Evolutionary conservation across 148 eudicot genomes (phyloP), one percentile per base, ranked within the genome.

Genomic region (Rhododendron henanense): DNA sequence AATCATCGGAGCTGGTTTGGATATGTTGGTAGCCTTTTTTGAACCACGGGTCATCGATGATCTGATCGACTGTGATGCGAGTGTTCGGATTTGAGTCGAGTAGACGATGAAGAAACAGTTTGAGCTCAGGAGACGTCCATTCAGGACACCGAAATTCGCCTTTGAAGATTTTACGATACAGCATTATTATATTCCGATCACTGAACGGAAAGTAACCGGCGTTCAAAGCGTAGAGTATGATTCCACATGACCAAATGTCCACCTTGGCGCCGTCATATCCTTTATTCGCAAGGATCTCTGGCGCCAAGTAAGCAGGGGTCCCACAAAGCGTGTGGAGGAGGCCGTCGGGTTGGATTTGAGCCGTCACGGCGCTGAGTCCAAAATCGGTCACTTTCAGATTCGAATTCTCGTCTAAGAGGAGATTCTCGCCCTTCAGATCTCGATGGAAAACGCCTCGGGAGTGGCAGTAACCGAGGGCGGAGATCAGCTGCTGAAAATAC

Each of bases 241-340:
- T 78, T 14, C 98, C 98, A 63, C 97, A 94, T 0, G 97, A 93
- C 98, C 98, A 95, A 0, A 94, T 48, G 51, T 95, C 98, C 2
- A 89, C 89, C 73, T 91, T 93, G 1, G 94, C 91, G 14, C 98
- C 98, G 10, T 91, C 91, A 37, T 95, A 95, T 11, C 98, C 98
- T 28, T 92, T 93, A 51, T 92, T 93, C 0, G 90, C 91, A 0
- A 95, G 82, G 10, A 95, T 90, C 81, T 95, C 98, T 9, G 98
- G 98, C 1, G 98, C 96, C 53, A 95, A 94, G 74, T 95, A 95
- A 1, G 98, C 96, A 1, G 98, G 98, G 1, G 98, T 95, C 6
- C 98, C 98, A 45, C 98, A 95, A 2, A 91, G 44, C 0, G 98
- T 95, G 61, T 93, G 95, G 2, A 95, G 85, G 79, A 91, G 53